These are phyloP conservation scores for Mycena chlorophos DNA, from an alignment of 768 basidiomycete genomes.

Conservation along the genomic window DNA sequence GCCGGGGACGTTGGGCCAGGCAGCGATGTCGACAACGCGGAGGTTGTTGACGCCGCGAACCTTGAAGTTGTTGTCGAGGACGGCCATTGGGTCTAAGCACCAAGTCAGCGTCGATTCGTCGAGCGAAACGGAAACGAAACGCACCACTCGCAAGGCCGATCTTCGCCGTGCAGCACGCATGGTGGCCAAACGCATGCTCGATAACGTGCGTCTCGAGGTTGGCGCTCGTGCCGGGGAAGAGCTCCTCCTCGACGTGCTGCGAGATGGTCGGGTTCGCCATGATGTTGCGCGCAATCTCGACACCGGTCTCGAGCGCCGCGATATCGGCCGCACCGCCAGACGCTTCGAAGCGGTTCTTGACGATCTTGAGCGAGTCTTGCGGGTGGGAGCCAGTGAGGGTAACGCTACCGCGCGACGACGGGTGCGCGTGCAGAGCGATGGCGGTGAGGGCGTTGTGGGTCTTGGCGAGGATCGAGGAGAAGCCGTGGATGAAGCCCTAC, in stretches of 20 bases:
- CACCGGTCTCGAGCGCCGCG: slow-evolving; percentile 25
- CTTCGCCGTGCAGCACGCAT: slow-evolving; percentile 30
- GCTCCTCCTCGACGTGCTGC: slow-evolving; percentile 21
- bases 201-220: slow-evolving; percentile 27
- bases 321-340: slow-evolving; percentile 26
- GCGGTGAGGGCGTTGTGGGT: slow-evolving; percentile 28
- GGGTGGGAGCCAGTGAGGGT: slow-evolving; percentile 30
- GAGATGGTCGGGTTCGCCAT: slow-evolving; percentile 16
- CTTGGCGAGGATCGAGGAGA: slow-evolving; percentile 21
- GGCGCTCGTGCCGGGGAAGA: slow-evolving; percentile 25
- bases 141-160: slow-evolving; percentile 29
- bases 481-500: slow-evolving; percentile 30
- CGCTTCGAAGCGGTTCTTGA: slow-evolving; percentile 30
- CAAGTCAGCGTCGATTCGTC: not conserved
- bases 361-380: slow-evolving; percentile 30
- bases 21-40: slow-evolving; percentile 33
- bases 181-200: slow-evolving; percentile 30
- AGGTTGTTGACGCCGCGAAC: slow-evolving; percentile 32
- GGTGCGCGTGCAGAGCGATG: slow-evolving; percentile 26
- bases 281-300: slow-evolving; percentile 25
- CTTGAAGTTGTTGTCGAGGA: slow-evolving; percentile 32
- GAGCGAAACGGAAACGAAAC: not conserved
- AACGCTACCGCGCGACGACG: slow-evolving; percentile 29
- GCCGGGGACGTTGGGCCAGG: slow-evolving; percentile 33
- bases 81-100: slow-evolving; percentile 28